A percentile compares a stretch with the other conserved stretches of the same genome.
phyloP scores from a whole-genome alignment of 208 protist genomes.

The Strigomonas oncopelti region DNA sequence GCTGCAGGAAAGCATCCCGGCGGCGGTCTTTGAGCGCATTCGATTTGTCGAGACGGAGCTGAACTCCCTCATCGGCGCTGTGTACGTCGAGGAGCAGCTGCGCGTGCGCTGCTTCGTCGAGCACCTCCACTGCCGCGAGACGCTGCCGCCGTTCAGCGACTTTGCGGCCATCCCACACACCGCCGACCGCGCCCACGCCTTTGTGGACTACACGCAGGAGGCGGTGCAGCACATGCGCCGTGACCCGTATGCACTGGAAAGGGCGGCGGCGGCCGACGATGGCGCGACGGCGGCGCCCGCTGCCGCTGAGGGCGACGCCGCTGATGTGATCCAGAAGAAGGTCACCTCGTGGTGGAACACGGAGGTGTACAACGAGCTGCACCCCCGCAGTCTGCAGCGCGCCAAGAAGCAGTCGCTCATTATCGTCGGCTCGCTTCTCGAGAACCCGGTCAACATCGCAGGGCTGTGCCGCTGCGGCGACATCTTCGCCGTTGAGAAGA shows the following conservation, averaged over 20 bases:
- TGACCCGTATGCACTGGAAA: constrained; percentile 30
- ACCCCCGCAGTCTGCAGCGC: constrained; percentile 64
- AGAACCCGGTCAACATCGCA: constrained; percentile 88
- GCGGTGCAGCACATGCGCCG: constrained; percentile 44
- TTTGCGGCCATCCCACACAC: constrained; percentile 76
- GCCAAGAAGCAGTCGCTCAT: constrained; percentile 62
- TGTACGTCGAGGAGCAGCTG: constrained; percentile 60
- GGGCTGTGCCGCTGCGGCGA: constrained; percentile 87
- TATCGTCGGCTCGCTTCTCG: constrained; percentile 77
- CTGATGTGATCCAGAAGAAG: constrained; percentile 86
- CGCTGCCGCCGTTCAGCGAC: constrained; percentile 38
- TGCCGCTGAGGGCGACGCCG: constrained; percentile 13
- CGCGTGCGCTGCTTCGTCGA: constrained; percentile 29
- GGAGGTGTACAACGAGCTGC: constrained; percentile 87
- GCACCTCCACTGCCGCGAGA: constrained; percentile 11
- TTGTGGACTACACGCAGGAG: constrained; percentile 77
- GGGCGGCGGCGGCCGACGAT: not conserved
- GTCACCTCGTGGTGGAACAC: constrained; percentile 80
- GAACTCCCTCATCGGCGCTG: constrained; percentile 53
- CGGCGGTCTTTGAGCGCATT: constrained; percentile 78
- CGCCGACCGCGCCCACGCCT: constrained; percentile 39
- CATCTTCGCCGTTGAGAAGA: constrained; percentile 79
- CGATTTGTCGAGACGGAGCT: constrained; percentile 73
- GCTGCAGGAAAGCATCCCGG: constrained; percentile 73
- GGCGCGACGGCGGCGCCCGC: constrained; percentile 1